phyloP scores from a whole-genome alignment of 2,329 filamentous ascomycete genomes.

The Cladophialophora psammophila region DNA sequence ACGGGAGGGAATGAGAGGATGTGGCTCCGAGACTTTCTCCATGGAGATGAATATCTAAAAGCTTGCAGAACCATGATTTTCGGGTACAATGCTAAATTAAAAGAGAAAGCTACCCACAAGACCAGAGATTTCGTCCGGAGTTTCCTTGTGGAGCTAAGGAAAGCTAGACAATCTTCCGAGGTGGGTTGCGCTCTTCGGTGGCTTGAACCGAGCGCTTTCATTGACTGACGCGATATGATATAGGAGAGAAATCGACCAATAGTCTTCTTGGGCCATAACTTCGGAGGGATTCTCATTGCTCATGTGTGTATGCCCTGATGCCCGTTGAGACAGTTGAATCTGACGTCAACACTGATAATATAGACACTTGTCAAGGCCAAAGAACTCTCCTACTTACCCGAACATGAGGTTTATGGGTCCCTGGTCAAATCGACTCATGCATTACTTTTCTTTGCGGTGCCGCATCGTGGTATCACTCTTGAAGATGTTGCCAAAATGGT shows the following conservation, averaged over 20 bases:
- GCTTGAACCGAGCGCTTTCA: too few relatives aligned
- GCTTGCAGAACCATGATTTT: slow-evolving; percentile 3
- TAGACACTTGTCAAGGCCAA: neutral
- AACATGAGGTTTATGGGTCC: neutral
- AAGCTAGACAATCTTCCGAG: neutral
- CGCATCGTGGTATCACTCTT: slow-evolving; percentile 1
- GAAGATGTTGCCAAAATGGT: neutral
- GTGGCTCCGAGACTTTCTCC: slow-evolving; percentile 1
- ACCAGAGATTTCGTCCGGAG: neutral
- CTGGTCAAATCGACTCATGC: slow-evolving; percentile 1
- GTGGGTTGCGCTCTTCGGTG: neutral
- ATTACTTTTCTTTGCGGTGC: neutral
- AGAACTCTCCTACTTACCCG: too few relatives aligned
- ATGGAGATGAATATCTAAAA: neutral
- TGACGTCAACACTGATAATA: neutral
- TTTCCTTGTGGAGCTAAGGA: neutral
- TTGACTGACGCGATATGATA: neutral
- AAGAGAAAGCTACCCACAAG: neutral
- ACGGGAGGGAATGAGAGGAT: slow-evolving; percentile 2
- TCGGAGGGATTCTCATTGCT: slow-evolving; percentile 1
- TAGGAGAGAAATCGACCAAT: slow-evolving; percentile 1
- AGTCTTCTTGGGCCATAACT: neutral
- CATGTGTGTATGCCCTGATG: neutral
- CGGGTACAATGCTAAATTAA: neutral
- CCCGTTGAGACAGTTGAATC: neutral